Base-by-base conservation (phyloP, 495 filamentous ascomycete species). In the Hypoxylon lienhwacheense region DNA sequence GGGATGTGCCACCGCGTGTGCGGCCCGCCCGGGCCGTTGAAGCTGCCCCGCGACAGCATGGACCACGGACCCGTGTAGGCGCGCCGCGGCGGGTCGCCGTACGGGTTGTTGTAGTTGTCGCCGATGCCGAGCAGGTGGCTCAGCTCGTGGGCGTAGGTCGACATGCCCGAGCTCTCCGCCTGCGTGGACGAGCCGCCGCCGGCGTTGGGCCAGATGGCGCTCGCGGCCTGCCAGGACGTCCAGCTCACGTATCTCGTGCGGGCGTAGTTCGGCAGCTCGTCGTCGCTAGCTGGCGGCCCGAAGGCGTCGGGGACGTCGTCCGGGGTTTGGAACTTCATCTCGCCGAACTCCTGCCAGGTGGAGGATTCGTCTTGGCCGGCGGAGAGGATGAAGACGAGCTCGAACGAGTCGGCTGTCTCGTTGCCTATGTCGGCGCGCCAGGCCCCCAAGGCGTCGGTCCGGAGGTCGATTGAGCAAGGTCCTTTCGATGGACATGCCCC, bases 61-160 rank as follows among this genome's bases (percentile, higher is more conserved):
- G 69, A 71, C 47, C 59, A 74, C 1, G 72, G 72, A 0, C 72
- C 72, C 2, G 70, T 64, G 37, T 71, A 74, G 10, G 61, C 62
- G 39, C 72, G 70, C 14, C 69, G 67, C 32, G 55, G 54, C n/a
- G 70, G 70, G 28, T 54, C 34, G 14, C 66, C 39, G 32, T 69
- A 74, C 28, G 72, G 72, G 43, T 74, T 73, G 39, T 74, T 74
- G 24, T 74, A 74, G 46, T 74, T 74, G 37, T 74, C 72, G 10
- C 70, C 69, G 33, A 74, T 74, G 2, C 67, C 69, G 0, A 74
- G 48, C 26, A 74, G 41, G 51, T 74, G 72, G n/a, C 59, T 67
- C 6, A 74, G 54, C 41, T 73, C 70, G 42, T 73, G 69, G 1
- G 70, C 70, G 47, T 68, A 73, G 0, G 68, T 72, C 0, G 51